Conservation (phyloP, 2,329 filamentous ascomycete species). For the Aspergillus niger region DNA sequence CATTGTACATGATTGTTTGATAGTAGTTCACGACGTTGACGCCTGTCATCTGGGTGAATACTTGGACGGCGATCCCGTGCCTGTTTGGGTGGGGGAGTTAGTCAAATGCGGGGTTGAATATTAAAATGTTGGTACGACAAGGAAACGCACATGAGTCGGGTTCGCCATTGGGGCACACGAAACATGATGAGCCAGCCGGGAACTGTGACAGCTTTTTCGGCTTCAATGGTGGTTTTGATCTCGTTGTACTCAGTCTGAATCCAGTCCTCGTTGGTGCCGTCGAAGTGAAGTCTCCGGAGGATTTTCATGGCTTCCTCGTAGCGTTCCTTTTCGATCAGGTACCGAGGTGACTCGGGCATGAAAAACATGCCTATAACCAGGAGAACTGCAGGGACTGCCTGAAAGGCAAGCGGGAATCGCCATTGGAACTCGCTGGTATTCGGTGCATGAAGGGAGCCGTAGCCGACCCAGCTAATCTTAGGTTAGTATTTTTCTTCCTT, state of each 20-base stretch:
- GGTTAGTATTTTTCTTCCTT: neutral
- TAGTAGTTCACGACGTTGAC: constrained; percentile 48
- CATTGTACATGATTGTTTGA: constrained; percentile 43
- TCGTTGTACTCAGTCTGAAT: constrained; percentile 47
- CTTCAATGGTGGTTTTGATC: constrained; percentile 55
- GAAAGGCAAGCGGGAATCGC: constrained; percentile 38
- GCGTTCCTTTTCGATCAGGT: constrained; percentile 45
- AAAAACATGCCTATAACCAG: constrained; percentile 38
- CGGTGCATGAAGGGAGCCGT: constrained; percentile 45
- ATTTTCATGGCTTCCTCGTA: constrained; percentile 53
- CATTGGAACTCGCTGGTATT: constrained; percentile 37
- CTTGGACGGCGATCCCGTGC: constrained; percentile 63
- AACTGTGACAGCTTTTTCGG: constrained; percentile 58
- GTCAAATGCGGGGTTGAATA: neutral
- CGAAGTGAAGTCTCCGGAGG: constrained; percentile 57
- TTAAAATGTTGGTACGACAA: neutral
- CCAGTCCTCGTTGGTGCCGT: constrained; percentile 58
- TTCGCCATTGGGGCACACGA: constrained; percentile 55
- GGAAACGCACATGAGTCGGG: constrained; percentile 52
- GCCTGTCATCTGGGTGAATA: constrained; percentile 61
- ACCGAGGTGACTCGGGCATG: constrained; percentile 39
- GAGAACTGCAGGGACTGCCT: constrained; percentile 45
- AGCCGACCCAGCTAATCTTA: constrained; percentile 49
- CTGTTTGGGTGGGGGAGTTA: constrained; percentile 9
- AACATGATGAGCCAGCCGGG: constrained; percentile 44